Conservation (phyloP, 129 eudicot species). For the Gnaphalium uliginosum region DNA sequence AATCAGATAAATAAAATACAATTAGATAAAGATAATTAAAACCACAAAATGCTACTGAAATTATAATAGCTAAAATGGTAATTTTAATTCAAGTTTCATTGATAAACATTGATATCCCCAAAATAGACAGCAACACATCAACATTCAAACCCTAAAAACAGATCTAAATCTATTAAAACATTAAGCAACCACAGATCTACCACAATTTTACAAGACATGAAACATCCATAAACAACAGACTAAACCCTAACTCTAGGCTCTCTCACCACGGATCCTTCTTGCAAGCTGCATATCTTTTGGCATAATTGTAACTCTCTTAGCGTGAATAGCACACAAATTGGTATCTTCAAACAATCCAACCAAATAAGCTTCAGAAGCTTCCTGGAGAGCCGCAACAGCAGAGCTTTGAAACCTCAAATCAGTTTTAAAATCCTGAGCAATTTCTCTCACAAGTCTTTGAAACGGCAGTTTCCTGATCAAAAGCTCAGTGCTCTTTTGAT, state of each 20-base stretch:
- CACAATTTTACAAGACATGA: constrained; percentile 24
- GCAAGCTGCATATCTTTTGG: constrained; percentile 62
- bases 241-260: constrained; percentile 30
- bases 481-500: constrained; percentile 58
- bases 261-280: constrained; percentile 52
- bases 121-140: not conserved
- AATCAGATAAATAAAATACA: too few relatives aligned
- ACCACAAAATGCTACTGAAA: not conserved
- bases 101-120: not conserved
- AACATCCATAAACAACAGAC: not conserved
- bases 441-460: constrained; percentile 54
- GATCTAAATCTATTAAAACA: not conserved
- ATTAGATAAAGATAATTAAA: too few relatives aligned
- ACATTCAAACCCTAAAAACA: not conserved
- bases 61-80: not conserved
- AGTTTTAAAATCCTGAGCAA: constrained; percentile 57
- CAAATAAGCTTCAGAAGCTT: constrained; percentile 51
- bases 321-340: constrained; percentile 50
- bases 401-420: constrained; percentile 61
- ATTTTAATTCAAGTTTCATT: not conserved
- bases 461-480: constrained; percentile 46
- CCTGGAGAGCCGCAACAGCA: constrained; percentile 56
- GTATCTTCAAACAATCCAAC: constrained; percentile 57
- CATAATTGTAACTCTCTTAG: constrained; percentile 57
- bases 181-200: not conserved